These are phyloP conservation scores for Fusarium buharicum DNA, from an alignment of 2,329 filamentous ascomycete species.

Conservation along the genomic window DNA sequence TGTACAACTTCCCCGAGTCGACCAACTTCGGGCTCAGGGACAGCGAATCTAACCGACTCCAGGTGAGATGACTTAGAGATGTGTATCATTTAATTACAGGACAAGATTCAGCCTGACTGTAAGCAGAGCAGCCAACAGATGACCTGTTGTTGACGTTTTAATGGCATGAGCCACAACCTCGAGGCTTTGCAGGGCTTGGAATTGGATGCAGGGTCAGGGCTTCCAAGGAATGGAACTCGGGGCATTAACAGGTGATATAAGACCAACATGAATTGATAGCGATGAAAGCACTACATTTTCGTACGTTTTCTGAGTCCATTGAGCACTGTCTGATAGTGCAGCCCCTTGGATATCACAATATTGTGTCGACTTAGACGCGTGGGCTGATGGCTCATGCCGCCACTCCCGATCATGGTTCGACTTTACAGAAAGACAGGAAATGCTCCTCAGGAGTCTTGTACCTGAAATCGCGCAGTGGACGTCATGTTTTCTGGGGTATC, in stretches of 20 bases:
- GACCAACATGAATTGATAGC: slow-evolving; percentile 16
- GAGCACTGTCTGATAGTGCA: slow-evolving; percentile 8
- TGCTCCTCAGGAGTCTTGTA: slow-evolving; percentile 12
- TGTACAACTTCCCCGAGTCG: slow-evolving; percentile 7
- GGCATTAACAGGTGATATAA: slow-evolving; percentile 28
- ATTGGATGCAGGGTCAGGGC: slow-evolving; percentile 8
- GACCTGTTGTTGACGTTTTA: slow-evolving; percentile 43
- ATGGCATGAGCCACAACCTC: slow-evolving; percentile 36
- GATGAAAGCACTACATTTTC: slow-evolving; percentile 19
- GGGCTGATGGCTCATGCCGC: slow-evolving; percentile 32
- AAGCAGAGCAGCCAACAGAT: slow-evolving; percentile 25
- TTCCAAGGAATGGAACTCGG: not conserved
- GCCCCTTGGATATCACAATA: slow-evolving; percentile 7
- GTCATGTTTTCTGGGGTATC: slow-evolving; percentile 5
- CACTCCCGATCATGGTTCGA: slow-evolving; percentile 32
- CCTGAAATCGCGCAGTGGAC: slow-evolving; percentile 12
- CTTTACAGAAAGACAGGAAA: slow-evolving; percentile 8
- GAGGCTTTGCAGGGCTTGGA: slow-evolving; percentile 33
- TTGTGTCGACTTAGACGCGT: slow-evolving; percentile 15
- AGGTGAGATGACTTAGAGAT: slow-evolving; percentile 10
- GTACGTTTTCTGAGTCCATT: slow-evolving; percentile 34
- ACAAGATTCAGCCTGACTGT: not conserved
- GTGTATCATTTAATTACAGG: too few relatives aligned
- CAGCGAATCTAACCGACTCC: slow-evolving; percentile 13
- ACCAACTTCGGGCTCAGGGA: slow-evolving; percentile 4